phyloP scores from a whole-genome alignment of 1,284 basidiomycete genomes.

The Cystobasidium pallidum region DNA sequence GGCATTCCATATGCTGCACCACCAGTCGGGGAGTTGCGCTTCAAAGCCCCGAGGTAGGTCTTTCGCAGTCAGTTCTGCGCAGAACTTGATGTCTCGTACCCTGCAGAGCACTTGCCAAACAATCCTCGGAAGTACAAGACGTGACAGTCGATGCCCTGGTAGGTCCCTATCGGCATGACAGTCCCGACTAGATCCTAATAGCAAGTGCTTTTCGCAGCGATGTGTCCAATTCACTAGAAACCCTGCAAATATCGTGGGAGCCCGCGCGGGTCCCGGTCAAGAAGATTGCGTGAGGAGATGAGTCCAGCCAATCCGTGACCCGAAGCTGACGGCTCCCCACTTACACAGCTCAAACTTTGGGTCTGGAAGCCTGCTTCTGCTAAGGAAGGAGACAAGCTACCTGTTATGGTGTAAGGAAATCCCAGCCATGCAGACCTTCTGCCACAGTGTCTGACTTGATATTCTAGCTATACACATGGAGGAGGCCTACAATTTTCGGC shows the following conservation, averaged over 20 bases:
- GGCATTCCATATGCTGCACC: slow-evolving; percentile 48
- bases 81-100: not conserved
- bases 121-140: slow-evolving; percentile 42
- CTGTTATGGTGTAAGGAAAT: slow-evolving; percentile 40
- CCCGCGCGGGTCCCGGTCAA: slow-evolving; percentile 46
- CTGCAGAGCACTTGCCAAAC: slow-evolving; percentile 16
- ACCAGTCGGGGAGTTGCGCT: slow-evolving; percentile 47
- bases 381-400: slow-evolving; percentile 47
- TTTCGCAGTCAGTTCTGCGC: too few species aligned
- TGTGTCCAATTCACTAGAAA: slow-evolving; percentile 46
- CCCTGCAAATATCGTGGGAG: slow-evolving; percentile 41
- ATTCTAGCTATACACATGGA: slow-evolving; percentile 16
- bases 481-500: slow-evolving; percentile 46
- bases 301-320: too few species aligned
- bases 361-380: slow-evolving; percentile 47
- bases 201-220: slow-evolving; percentile 21
- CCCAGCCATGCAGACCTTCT: not conserved
- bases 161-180: too few species aligned
- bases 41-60: slow-evolving; percentile 44
- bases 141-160: slow-evolving; percentile 41
- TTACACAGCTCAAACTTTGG: slow-evolving; percentile 44
- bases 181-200: too few species aligned
- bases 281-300: slow-evolving; percentile 48
- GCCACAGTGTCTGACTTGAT: not conserved
- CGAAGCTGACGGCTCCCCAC: too few species aligned